Percentiles rank a stretch among this genome's conserved stretches.
Conservation (phyloP, 2,329 filamentous ascomycete genomes). For the Fusarium odoratissimum region DNA sequence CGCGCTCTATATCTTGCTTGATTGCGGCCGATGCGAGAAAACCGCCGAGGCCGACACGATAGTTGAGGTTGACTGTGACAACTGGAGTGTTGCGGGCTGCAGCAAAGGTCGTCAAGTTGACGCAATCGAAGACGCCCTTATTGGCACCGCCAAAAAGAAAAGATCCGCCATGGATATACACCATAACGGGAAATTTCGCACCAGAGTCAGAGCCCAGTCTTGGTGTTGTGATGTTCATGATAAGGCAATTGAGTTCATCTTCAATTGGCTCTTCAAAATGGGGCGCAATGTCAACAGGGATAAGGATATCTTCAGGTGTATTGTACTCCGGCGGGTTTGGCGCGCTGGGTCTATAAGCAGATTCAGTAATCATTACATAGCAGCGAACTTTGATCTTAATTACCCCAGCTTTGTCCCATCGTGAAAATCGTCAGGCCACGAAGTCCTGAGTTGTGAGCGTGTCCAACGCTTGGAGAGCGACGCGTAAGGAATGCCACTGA, state of each 20-base stretch:
- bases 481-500: constrained; percentile 29
- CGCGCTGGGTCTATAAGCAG: constrained; percentile 7
- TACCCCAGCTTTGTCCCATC: constrained; percentile 27
- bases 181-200: constrained; percentile 14
- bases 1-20: background rate
- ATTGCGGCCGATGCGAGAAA: background rate
- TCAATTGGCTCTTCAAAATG: constrained; percentile 23
- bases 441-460: constrained; percentile 11
- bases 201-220: background rate
- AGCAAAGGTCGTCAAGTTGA: background rate
- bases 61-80: background rate
- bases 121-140: background rate
- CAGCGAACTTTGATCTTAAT: rapidly evolving
- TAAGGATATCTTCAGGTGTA: background rate
- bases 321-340: constrained; percentile 32
- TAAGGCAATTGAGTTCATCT: constrained; percentile 27
- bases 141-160: constrained; percentile 25
- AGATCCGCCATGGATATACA: constrained; percentile 28
- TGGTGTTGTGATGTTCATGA: constrained; percentile 24
- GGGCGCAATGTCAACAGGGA: background rate
- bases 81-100: background rate
- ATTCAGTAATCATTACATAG: background rate
- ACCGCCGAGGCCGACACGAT: constrained; percentile 1
- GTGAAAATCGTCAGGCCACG: constrained; percentile 12
- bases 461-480: constrained; percentile 29